Evolutionary conservation across 305 asterid genomes (phyloP).

Genomic region (Nicotiana rustica): DNA sequence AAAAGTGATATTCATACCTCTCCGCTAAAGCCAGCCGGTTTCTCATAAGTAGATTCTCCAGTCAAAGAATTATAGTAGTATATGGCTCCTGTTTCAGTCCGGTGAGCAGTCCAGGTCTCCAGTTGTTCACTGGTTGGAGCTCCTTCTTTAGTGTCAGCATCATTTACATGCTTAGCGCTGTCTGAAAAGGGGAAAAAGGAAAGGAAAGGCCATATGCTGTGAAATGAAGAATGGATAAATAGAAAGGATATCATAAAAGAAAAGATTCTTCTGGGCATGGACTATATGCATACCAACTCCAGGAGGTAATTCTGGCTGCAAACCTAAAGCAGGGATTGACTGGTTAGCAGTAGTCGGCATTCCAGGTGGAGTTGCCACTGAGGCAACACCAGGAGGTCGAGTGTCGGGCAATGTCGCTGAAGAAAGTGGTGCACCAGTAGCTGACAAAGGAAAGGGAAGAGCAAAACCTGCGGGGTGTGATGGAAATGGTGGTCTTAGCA

Average conservation of each 20-base stretch:
- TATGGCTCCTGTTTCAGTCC: constrained; percentile 81
- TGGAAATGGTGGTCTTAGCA: constrained; percentile 77
- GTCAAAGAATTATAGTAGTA: constrained; percentile 93
- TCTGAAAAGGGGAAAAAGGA: constrained; percentile 44
- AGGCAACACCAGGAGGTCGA: constrained; percentile 88
- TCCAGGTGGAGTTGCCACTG: constrained; percentile 58
- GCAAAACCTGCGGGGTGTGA: constrained; percentile 67
- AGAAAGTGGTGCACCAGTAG: constrained; percentile 54
- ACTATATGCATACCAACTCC: constrained; percentile 64
- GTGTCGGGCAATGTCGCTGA: constrained; percentile 65
- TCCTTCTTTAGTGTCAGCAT: constrained; percentile 55
- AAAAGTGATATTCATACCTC: constrained; percentile 63
- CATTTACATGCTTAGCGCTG: constrained; percentile 47
- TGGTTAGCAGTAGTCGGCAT: constrained; percentile 54
- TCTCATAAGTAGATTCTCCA: constrained; percentile 91
- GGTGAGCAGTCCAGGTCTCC: constrained; percentile 94
- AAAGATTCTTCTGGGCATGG: constrained; percentile 37
- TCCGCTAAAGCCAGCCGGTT: constrained; percentile 78
- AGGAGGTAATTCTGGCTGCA: constrained; percentile 68
- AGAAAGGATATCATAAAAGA: constrained; percentile 31
- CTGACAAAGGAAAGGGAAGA: constrained; percentile 63
- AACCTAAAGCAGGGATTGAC: constrained; percentile 48
- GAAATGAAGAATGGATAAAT: constrained; percentile 22
- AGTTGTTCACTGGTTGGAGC: constrained; percentile 54
- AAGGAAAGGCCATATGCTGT: constrained; percentile 35